Conservation (phyloP, 1,284 basidiomycete genomes). For the Acaromyces ingoldii region DNA sequence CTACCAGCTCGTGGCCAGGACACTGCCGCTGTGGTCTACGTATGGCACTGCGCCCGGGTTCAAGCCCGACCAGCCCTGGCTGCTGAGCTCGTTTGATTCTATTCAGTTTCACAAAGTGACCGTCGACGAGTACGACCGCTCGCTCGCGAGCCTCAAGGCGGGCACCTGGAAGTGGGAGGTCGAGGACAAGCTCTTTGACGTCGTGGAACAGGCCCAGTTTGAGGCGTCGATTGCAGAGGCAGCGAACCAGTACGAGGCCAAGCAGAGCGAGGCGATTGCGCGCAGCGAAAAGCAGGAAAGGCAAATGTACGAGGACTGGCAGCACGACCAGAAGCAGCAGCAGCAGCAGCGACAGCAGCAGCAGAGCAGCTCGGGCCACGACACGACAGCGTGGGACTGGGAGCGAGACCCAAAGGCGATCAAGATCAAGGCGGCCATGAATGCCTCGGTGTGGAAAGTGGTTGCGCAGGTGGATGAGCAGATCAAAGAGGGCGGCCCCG, state of each 20-base stretch:
- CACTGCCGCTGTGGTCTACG: slow-evolving; percentile 61
- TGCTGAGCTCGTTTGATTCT: slow-evolving; percentile 65
- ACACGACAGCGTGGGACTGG: not conserved
- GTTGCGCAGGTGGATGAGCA: slow-evolving; percentile 55
- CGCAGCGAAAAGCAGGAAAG: slow-evolving; percentile 40
- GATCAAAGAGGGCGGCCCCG: slow-evolving; percentile 56
- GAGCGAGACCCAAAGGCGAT: slow-evolving; percentile 9
- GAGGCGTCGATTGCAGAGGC: slow-evolving; percentile 55
- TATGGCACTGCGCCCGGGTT: slow-evolving; percentile 61
- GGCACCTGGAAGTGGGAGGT: slow-evolving; percentile 63
- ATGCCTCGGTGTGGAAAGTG: slow-evolving; percentile 63
- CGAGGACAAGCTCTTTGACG: slow-evolving; percentile 55
- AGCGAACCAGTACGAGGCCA: slow-evolving; percentile 54
- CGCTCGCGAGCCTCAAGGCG: slow-evolving; percentile 61
- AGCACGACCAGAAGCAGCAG: slow-evolving; percentile 6
- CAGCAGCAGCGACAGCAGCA: too few relatives aligned
- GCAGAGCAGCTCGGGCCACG: not conserved
- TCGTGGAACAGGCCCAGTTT: slow-evolving; percentile 58
- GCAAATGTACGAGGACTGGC: slow-evolving; percentile 52
- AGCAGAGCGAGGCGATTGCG: slow-evolving; percentile 31
- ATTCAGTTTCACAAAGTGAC: slow-evolving; percentile 50
- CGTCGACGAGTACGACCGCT: slow-evolving; percentile 44
- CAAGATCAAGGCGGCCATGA: slow-evolving; percentile 55
- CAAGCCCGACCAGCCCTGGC: slow-evolving; percentile 57
- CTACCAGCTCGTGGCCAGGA: slow-evolving; percentile 60